phyloP scores from a whole-genome alignment of 2,329 filamentous ascomycete genomes.

The Calonectria honghensis region DNA sequence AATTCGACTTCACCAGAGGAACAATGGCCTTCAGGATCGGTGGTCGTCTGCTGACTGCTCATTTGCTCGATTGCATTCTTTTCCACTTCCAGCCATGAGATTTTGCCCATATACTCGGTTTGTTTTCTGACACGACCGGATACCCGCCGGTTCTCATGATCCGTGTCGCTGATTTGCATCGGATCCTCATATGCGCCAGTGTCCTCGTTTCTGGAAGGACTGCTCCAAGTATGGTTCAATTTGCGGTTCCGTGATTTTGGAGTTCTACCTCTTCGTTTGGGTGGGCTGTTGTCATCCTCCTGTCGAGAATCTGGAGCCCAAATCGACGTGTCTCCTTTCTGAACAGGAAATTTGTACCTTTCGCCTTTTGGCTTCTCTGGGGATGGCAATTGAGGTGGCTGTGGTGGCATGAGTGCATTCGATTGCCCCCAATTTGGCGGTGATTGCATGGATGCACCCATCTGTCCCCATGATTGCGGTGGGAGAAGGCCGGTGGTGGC shows the following conservation, averaged over 20 bases:
- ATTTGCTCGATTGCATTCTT: conserved; percentile 40
- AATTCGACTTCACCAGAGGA: conserved; percentile 31
- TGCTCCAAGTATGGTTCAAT: background rate
- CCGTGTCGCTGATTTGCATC: conserved; percentile 31
- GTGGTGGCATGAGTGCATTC: background rate
- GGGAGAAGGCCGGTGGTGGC: conserved; percentile 41
- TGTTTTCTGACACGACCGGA: conserved; percentile 56
- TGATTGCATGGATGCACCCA: background rate
- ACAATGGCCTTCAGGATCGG: conserved; percentile 27
- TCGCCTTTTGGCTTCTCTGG: conserved; percentile 46
- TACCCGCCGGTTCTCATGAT: conserved; percentile 45
- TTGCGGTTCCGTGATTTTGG: conserved; percentile 4
- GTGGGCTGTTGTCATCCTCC: conserved; percentile 31
- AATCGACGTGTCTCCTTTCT: conserved; percentile 58
- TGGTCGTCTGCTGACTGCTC: conserved; percentile 41
- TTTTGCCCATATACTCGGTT: conserved; percentile 56
- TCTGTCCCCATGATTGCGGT: conserved; percentile 27
- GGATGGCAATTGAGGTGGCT: conserved; percentile 21
- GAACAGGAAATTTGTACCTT: conserved; percentile 58
- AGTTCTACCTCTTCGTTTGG: conserved; percentile 10
- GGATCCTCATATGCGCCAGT: conserved; percentile 11
- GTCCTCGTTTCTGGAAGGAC: conserved; percentile 5
- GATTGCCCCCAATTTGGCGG: conserved; percentile 24
- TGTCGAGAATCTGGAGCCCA: conserved; percentile 55
- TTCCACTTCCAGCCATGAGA: conserved; percentile 55